phyloP scores from a whole-genome alignment of 2,329 filamentous ascomycete genomes.

The Cordyceps fumosorosea region DNA sequence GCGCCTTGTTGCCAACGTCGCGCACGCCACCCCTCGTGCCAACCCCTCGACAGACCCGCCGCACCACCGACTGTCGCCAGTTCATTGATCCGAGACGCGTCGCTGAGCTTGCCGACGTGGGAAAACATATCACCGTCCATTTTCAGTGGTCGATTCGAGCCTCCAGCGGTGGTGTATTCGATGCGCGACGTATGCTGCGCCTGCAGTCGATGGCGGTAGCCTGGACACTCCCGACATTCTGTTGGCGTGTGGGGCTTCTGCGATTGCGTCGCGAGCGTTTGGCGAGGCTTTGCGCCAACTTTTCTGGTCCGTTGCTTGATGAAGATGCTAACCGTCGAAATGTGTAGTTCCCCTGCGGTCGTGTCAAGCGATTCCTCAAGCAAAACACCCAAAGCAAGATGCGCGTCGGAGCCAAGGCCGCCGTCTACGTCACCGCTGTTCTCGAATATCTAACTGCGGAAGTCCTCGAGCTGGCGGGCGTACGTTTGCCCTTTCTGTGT shows the following conservation, averaged over 20 bases:
- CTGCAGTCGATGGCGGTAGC: neutral
- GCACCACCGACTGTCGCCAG: neutral
- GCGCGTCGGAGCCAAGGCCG: conserved; percentile 97
- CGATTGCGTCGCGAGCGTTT: conserved; percentile 15
- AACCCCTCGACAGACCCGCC: conserved; percentile 2
- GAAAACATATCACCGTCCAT: neutral
- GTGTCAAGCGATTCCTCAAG: conserved; percentile 99
- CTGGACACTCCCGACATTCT: neutral
- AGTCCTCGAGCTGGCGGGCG: conserved; percentile 92
- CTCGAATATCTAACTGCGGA: conserved; percentile 97
- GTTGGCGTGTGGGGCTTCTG: conserved; percentile 12
- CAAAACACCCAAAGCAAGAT: conserved; percentile 99
- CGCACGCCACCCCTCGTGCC: conserved; percentile 1
- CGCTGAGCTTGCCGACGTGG: neutral
- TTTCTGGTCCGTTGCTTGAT: neutral
- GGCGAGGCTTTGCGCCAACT: conserved; percentile 14
- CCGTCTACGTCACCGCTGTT: conserved; percentile 95
- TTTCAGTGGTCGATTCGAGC: neutral
- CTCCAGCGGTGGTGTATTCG: neutral
- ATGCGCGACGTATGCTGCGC: conserved; percentile 10
- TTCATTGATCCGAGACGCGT: conserved; percentile 8
- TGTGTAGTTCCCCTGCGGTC: conserved; percentile 88
- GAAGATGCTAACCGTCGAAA: conserved; percentile 18
- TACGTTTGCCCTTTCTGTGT: conserved; percentile 38
- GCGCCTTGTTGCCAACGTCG: neutral